phyloP scores from a whole-genome alignment of 1,139 yeast genomes.

The Zygoascus sp. region DNA sequence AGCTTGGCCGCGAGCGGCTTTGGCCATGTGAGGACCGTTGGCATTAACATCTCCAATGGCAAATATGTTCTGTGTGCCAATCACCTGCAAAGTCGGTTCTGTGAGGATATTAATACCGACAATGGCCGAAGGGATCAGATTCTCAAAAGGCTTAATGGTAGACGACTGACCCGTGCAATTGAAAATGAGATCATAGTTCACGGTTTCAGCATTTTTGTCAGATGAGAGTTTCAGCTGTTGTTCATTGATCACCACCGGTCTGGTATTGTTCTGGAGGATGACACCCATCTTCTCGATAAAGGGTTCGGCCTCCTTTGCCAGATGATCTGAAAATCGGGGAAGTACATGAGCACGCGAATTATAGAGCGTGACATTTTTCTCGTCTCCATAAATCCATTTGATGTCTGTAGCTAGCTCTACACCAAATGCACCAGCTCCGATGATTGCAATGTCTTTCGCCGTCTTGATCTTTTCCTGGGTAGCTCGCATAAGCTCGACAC shows the following conservation, averaged over 20 bases:
- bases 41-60: slow-evolving; percentile 25
- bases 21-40: slow-evolving; percentile 20
- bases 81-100: slow-evolving; percentile 19
- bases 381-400: slow-evolving; percentile 21
- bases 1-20: slow-evolving; percentile 20
- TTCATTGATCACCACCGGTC: slow-evolving; percentile 15
- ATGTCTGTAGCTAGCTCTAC: slow-evolving; percentile 28
- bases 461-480: slow-evolving; percentile 8
- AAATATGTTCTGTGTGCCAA: slow-evolving; percentile 17
- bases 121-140: not conserved
- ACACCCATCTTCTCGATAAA: slow-evolving; percentile 16
- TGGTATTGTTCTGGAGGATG: slow-evolving; percentile 15
- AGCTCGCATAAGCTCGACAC: not conserved
- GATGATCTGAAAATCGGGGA: slow-evolving; percentile 17
- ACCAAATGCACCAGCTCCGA: slow-evolving; percentile 31
- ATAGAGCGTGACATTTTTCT: slow-evolving; percentile 19
- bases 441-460: slow-evolving; percentile 22
- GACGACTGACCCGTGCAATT: slow-evolving; percentile 20
- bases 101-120: slow-evolving; percentile 19
- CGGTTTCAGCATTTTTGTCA: not conserved
- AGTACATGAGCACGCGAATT: slow-evolving; percentile 18
- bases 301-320: slow-evolving; percentile 17
- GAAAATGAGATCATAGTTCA: slow-evolving; percentile 18
- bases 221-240: slow-evolving; percentile 13
- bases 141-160: slow-evolving; percentile 14